Percentiles rank a stretch among this genome's conserved stretches.
phyloP scores from a whole-genome alignment of 2,329 filamentous ascomycete genomes.

The Epichloe amarillans region DNA sequence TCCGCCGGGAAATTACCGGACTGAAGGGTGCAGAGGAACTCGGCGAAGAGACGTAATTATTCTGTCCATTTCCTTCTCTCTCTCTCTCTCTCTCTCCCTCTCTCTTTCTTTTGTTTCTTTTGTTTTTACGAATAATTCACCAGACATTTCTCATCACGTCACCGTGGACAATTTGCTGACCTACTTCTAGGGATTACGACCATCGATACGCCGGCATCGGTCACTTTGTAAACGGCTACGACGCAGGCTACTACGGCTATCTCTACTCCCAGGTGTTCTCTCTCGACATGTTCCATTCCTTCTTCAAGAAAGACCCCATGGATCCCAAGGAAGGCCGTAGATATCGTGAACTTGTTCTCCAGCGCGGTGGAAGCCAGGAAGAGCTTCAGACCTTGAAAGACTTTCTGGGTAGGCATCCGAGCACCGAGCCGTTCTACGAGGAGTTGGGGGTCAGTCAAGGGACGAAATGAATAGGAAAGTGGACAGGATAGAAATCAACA shows the following conservation, averaged over 20 bases:
- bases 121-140: neutral
- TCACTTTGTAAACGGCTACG: slow-evolving; percentile 73
- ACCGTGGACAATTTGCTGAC: slow-evolving; percentile 13
- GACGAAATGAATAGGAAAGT: neutral
- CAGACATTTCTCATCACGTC: no score
- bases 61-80: neutral
- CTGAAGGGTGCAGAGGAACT: slow-evolving; percentile 60
- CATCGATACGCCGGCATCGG: slow-evolving; percentile 71
- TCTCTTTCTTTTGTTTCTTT: no score
- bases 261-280: slow-evolving; percentile 68
- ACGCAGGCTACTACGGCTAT: slow-evolving; percentile 73
- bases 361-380: slow-evolving; percentile 64
- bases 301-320: slow-evolving; percentile 71
- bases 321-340: slow-evolving; percentile 57
- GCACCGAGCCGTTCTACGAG: slow-evolving; percentile 65
- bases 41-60: slow-evolving; percentile 39
- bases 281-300: slow-evolving; percentile 73
- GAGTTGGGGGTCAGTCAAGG: slow-evolving; percentile 44
- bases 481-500: neutral
- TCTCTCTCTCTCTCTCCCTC: no score
- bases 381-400: slow-evolving; percentile 71
- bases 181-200: slow-evolving; percentile 45
- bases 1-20: slow-evolving; percentile 58
- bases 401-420: slow-evolving; percentile 65
- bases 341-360: slow-evolving; percentile 66